phyloP scores from a whole-genome alignment of 352 stramenopile species.

The Hyphochytrium catenoides region DNA sequence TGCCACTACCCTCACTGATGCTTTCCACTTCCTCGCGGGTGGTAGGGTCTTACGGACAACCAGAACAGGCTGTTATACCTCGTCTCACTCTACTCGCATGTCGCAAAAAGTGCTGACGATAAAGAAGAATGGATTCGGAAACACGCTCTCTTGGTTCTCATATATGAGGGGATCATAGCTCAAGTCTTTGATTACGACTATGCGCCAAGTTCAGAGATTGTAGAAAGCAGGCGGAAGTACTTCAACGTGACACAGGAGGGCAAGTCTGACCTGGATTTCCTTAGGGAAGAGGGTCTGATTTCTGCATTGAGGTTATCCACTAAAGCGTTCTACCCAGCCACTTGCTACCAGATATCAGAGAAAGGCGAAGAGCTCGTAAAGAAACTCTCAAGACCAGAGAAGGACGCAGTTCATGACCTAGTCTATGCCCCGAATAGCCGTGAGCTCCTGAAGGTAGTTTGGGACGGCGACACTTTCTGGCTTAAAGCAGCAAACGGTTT shows the following conservation, averaged over 20 bases:
- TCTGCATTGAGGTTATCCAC: conserved; percentile 79
- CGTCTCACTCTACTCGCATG: conserved; percentile 83
- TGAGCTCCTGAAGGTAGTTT: conserved; percentile 73
- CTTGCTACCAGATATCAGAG: conserved; percentile 87
- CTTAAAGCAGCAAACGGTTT: conserved; percentile 67
- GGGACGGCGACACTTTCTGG: conserved; percentile 76
- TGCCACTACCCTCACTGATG: too few species aligned
- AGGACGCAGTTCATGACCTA: conserved; percentile 81
- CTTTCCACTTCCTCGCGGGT: too few species aligned
- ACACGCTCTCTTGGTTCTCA: conserved; percentile 75
- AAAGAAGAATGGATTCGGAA: conserved; percentile 91
- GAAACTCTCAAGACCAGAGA: conserved; percentile 74
- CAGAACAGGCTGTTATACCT: conserved; percentile 91
- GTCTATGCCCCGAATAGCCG: conserved; percentile 72
- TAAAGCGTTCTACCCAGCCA: conserved; percentile 80
- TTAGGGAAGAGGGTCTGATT: conserved; percentile 85
- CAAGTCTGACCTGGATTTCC: conserved; percentile 86
- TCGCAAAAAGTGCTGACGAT: conserved; percentile 59
- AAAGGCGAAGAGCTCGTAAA: conserved; percentile 78
- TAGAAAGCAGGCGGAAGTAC: too few species aligned
- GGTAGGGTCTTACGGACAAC: conserved; percentile 77
- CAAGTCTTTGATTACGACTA: conserved; percentile 94
- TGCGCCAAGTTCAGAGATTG: conserved; percentile 71
- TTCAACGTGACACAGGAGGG: conserved; percentile 90
- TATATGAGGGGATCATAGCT: conserved; percentile 90